phyloP scores from a whole-genome alignment of 2,329 filamentous ascomycete species.

The Pseudovirgaria hyperparasitica region DNA sequence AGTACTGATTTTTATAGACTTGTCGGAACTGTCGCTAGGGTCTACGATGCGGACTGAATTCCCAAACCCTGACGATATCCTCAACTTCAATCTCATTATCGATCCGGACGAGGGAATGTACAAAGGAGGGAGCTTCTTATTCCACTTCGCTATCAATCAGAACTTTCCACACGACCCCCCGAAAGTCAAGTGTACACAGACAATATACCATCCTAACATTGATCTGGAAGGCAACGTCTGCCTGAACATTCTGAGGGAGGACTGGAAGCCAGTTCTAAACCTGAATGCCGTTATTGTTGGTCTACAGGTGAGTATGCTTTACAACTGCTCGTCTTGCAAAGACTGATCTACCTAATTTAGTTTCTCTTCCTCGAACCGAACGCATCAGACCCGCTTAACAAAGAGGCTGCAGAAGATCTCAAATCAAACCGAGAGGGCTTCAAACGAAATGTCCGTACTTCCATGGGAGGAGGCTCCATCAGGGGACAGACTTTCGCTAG shows the following conservation, averaged over 20 bases:
- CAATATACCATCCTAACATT: conserved; percentile 99
- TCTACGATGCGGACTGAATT: conserved; percentile 72
- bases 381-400: conserved; percentile 92
- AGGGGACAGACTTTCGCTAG: conserved; percentile 63
- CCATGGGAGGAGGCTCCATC: conserved; percentile 72
- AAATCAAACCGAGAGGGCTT: conserved; percentile 76
- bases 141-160: conserved; percentile 84
- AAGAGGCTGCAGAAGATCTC: conserved; percentile 90
- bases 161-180: conserved; percentile 96
- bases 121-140: conserved; percentile 75
- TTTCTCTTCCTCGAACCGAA: conserved; percentile 98
- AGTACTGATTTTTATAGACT: conserved; percentile 39
- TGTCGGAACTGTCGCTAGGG: conserved; percentile 67
- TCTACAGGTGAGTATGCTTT: conserved; percentile 48
- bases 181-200: conserved; percentile 92
- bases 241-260: conserved; percentile 90
- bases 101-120: conserved; percentile 82
- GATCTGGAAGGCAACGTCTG: conserved; percentile 96
- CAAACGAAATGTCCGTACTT: conserved; percentile 73
- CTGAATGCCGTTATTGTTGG: conserved; percentile 94
- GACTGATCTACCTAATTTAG: conserved; percentile 31
- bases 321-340: too few species aligned
- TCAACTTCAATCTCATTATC: conserved; percentile 72
- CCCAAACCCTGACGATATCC: conserved; percentile 71
- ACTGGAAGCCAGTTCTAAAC: conserved; percentile 98